A percentile compares a stretch with the other conserved stretches of the same genome.
These are phyloP conservation scores for Alliaria petiolata DNA, from an alignment of 345 rosid genomes.

Conservation along the genomic window DNA sequence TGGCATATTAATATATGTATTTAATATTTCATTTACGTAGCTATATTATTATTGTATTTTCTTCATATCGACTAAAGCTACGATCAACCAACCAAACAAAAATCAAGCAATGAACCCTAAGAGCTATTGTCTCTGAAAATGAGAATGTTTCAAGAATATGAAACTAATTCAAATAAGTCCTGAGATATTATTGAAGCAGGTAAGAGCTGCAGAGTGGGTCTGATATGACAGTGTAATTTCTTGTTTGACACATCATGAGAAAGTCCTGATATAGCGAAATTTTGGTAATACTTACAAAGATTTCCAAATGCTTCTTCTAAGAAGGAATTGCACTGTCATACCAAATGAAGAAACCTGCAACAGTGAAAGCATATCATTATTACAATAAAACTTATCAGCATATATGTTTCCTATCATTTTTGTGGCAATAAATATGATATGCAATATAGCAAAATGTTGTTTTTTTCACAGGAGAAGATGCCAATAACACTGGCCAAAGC, in stretches of 20 bases:
- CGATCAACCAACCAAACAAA: constrained; percentile 19
- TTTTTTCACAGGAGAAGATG: too few relatives aligned
- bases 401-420: background rate
- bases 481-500: too few relatives aligned
- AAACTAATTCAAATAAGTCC: background rate
- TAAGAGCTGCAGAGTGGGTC: constrained; percentile 12
- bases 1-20: constrained; percentile 10
- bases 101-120: constrained; percentile 15
- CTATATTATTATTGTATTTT: background rate
- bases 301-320: constrained; percentile 11
- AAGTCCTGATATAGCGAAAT: constrained; percentile 8
- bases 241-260: constrained; percentile 8
- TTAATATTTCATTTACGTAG: background rate
- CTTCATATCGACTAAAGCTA: background rate
- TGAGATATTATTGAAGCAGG: background rate
- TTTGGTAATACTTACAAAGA: constrained; percentile 28
- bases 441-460: background rate
- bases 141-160: background rate
- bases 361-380: background rate
- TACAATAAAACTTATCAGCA: constrained; percentile 1
- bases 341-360: constrained; percentile 24
- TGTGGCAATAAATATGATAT: background rate
- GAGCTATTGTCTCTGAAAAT: background rate
- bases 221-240: constrained; percentile 16
- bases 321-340: constrained; percentile 17